A percentile compares a stretch with the other conserved stretches of the same genome.
These are phyloP conservation scores for Calonectria fujianensis DNA, from an alignment of 2,329 filamentous ascomycete genomes.

Conservation along the genomic window DNA sequence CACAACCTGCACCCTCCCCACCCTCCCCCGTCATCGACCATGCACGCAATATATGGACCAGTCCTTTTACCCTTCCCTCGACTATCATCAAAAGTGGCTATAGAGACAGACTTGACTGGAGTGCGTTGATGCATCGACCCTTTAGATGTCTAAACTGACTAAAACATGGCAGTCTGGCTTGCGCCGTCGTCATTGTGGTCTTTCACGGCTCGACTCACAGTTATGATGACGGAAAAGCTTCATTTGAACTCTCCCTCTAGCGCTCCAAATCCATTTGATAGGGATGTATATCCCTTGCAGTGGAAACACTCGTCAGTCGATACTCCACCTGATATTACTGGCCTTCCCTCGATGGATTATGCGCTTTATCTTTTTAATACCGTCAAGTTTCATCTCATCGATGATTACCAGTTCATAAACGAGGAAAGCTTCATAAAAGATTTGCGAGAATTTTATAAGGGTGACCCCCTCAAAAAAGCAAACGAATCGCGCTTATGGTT, in stretches of 20 bases:
- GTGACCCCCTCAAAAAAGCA: conserved; percentile 47
- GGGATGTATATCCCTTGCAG: conserved; percentile 56
- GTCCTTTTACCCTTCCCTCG: conserved; percentile 55
- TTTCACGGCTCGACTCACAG: conserved; percentile 57
- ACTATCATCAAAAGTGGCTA: conserved; percentile 56
- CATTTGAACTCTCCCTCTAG: conserved; percentile 48
- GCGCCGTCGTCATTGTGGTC: conserved; percentile 60
- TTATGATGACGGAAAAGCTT: conserved; percentile 58
- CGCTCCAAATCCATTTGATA: conserved; percentile 50
- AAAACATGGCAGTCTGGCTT: conserved; percentile 51
- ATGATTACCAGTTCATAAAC: conserved; percentile 60
- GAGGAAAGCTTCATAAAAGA: conserved; percentile 56
- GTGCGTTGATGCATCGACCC: conserved; percentile 50
- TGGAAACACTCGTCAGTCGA: conserved; percentile 47
- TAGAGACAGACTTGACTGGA: conserved; percentile 60
- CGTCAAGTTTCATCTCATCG: conserved; percentile 63
- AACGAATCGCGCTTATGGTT: conserved; percentile 64
- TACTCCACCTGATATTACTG: conserved; percentile 56
- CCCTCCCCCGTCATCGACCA: conserved; percentile 4
- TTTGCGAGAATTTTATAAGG: conserved; percentile 51
- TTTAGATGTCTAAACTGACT: not conserved
- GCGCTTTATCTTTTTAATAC: conserved; percentile 59
- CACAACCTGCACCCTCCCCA: conserved; percentile 2
- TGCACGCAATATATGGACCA: conserved; percentile 54
- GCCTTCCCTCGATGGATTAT: conserved; percentile 60